Percentiles rank a stretch among this genome's conserved stretches.
Conservation (phyloP, 2,329 filamentous ascomycete genomes). For the Neodidymelliopsis sp. region DNA sequence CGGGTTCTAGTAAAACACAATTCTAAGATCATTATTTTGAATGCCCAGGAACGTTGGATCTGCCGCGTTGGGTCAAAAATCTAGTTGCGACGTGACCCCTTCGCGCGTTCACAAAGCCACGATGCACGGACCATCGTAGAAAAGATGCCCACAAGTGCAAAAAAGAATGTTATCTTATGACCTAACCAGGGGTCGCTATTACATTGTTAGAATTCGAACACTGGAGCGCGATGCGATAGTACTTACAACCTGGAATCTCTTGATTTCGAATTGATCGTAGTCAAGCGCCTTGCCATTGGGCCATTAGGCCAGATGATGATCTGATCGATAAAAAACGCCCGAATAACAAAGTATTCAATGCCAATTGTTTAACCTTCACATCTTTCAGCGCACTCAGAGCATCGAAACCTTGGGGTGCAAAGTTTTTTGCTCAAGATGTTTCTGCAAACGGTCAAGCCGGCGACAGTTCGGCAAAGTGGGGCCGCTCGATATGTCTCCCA, state of each 20-base stretch:
- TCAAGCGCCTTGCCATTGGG: slow-evolving; percentile 63
- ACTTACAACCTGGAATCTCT: slow-evolving; percentile 31
- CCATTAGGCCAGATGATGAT: slow-evolving; percentile 40
- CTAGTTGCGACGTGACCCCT: no score
- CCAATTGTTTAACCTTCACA: no score
- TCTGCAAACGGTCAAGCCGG: slow-evolving; percentile 2
- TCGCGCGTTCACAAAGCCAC: not conserved
- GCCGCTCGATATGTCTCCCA: no score
- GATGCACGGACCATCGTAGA: no score
- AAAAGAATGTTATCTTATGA: slow-evolving; percentile 19
- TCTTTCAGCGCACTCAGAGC: no score
- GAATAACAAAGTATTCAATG: no score
- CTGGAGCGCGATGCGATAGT: not conserved
- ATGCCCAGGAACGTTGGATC: no score
- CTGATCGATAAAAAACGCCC: not conserved
- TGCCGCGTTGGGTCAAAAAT: no score
- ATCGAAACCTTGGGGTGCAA: no score
- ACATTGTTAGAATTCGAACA: slow-evolving; percentile 23
- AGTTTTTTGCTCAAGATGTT: no score
- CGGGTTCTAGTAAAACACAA: no score
- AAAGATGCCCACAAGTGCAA: slow-evolving; percentile 3
- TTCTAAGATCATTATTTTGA: no score
- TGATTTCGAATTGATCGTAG: slow-evolving; percentile 49
- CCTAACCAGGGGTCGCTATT: slow-evolving; percentile 34
- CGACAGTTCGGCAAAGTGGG: slow-evolving; percentile 5